Percentiles rank a stretch among this genome's conserved stretches.
These are phyloP conservation scores for Breynia disticha DNA, from an alignment of 441 rosid genomes.

Conservation along the genomic window DNA sequence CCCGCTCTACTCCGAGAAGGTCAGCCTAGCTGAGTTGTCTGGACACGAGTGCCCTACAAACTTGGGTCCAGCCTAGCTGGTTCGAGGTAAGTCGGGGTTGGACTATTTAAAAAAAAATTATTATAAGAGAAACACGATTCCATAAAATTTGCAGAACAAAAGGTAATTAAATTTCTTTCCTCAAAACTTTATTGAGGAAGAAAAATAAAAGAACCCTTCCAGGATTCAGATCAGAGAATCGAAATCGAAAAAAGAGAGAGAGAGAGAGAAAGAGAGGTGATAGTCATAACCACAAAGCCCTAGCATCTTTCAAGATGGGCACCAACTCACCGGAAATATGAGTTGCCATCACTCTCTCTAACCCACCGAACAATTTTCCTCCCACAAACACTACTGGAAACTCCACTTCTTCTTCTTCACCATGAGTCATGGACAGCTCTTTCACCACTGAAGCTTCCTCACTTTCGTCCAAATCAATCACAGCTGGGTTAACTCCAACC, in stretches of 20 bases:
- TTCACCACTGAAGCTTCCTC: constrained; percentile 36
- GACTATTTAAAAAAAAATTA: not conserved
- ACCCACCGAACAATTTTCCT: constrained; percentile 74
- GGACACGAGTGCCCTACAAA: too few species aligned
- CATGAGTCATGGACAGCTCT: constrained; percentile 23
- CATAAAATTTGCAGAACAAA: not conserved
- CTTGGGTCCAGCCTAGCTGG: too few species aligned
- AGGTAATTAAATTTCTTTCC: not conserved
- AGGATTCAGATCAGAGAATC: not conserved
- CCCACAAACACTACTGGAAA: constrained; percentile 74
- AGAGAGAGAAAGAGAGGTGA: too few species aligned
- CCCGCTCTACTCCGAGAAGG: too few species aligned
- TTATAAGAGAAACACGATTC: not conserved
- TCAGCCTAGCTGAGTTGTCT: too few species aligned
- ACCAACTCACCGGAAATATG: constrained; percentile 83
- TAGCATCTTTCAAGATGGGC: constrained; percentile 63
- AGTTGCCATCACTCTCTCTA: constrained; percentile 67
- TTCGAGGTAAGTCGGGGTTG: too few species aligned
- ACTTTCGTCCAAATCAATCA: constrained; percentile 47
- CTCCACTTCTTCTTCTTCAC: constrained; percentile 15
- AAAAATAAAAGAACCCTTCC: not conserved
- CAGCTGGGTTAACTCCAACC: constrained; percentile 65
- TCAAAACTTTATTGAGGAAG: constrained; percentile 3
- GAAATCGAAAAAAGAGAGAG: not conserved
- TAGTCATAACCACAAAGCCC: constrained; percentile 73